phyloP scores from a whole-genome alignment of 2,329 filamentous ascomycete species.

The Verticillium zaregamsianum region DNA sequence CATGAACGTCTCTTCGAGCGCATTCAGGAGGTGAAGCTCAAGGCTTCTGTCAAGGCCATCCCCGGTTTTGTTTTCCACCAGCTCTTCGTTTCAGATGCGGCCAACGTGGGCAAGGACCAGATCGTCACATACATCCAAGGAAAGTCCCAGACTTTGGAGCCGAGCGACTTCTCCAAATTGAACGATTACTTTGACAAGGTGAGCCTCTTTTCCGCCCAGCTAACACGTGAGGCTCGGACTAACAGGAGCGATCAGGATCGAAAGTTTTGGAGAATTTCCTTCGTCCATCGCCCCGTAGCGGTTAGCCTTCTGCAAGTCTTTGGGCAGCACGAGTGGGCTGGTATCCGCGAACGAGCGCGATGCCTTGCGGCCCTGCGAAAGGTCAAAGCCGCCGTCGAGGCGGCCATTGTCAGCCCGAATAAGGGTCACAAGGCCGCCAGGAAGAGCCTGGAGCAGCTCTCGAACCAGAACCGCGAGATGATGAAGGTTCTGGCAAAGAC shows the following conservation, averaged over 20 bases:
- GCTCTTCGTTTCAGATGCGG: not conserved
- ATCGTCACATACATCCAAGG: not conserved
- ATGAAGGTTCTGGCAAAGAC: not conserved
- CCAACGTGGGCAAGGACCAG: not conserved
- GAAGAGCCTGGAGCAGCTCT: not conserved
- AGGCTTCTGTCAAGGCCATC: not conserved
- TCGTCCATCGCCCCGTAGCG: not conserved
- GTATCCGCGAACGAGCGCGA: not conserved
- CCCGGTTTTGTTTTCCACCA: not conserved
- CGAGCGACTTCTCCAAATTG: not conserved
- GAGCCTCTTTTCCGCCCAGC: not conserved
- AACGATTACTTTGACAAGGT: not conserved
- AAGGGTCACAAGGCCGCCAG: not conserved
- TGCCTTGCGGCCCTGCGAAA: not conserved
- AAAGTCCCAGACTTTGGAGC: not conserved
- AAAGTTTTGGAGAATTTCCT: not conserved
- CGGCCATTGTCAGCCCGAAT: not conserved
- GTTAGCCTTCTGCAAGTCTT: not conserved
- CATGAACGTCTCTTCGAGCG: not conserved
- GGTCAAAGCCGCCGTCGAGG: not conserved
- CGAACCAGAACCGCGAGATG: not conserved
- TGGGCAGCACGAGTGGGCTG: not conserved
- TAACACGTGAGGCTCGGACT: not conserved
- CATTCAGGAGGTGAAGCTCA: not conserved
- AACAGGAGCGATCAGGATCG: not conserved